Evolutionary conservation across 2,329 filamentous ascomycete species (phyloP), one percentile per base, ranked within the genome.

Genomic region (Lecanosticta acicola): DNA sequence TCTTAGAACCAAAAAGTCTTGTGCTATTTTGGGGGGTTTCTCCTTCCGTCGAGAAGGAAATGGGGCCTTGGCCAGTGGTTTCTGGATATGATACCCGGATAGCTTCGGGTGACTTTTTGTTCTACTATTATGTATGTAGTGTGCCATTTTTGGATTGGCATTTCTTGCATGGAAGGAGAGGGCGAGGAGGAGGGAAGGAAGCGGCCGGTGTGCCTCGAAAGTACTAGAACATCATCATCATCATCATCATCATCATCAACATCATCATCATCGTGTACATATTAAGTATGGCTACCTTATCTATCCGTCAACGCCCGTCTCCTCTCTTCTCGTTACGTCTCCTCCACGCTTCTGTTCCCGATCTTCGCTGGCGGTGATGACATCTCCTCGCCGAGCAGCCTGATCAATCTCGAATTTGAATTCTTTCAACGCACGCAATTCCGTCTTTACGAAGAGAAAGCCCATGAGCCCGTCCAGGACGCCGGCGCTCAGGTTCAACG

Each of bases 351-450:
- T 26, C 38, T 17, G 5, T 24, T 14, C 19, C 8, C 29, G 29
- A 21, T 20, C 35, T 20, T 39, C 42, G 10, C 26, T n/a, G n/a
- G n/a, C n/a, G n/a, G n/a, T n/a, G n/a, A n/a, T n/a, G n/a, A n/a
- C n/a, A n/a, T n/a, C n/a, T n/a, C n/a, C n/a, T 20, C 35, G 35
- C 18, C 54, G 49, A 50, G 65, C 81, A 10, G 84, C 83, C 62
- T 85, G 90, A 41, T 71, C 72, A 19, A 97, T 83, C 67, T 98
- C 93, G 85, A 88, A 96, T 64, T 93, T 81, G 68, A 97, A 97
- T 71, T 98, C 93, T 59, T 81, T 83, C 44, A 98, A 70, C 3
- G 85, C 83, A 48, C 88, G 77, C 48, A 96, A 68, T 70, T 98
- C 93, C 50, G 81, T 82, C 9, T 84, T 83, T 48, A 95, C 84